Percentiles rank a stretch among this genome's conserved stretches.
phyloP scores from a whole-genome alignment of 768 basidiomycete genomes.

The Neoboletus brunneissimus region DNA sequence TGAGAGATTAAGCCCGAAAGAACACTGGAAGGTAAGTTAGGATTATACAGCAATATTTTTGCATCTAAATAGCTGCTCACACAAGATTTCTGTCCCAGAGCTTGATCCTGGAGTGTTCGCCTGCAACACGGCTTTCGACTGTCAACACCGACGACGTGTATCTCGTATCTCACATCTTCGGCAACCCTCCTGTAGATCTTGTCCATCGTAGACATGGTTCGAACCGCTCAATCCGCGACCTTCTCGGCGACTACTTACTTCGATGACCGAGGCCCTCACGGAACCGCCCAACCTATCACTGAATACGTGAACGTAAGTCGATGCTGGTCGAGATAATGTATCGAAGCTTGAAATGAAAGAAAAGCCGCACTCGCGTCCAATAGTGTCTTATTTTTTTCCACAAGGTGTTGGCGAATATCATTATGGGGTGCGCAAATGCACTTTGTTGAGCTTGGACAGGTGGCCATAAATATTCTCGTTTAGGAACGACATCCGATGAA shows the following conservation, averaged over 20 bases:
- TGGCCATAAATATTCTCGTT: slow-evolving; percentile 2
- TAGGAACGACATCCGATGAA: slow-evolving; percentile 99
- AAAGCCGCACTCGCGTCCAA: slow-evolving; percentile 50
- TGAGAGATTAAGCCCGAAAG: neutral
- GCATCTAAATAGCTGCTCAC: neutral
- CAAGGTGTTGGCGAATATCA: slow-evolving; percentile 93
- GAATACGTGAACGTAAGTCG: slow-evolving; percentile 68
- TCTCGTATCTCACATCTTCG: neutral
- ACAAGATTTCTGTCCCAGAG: neutral
- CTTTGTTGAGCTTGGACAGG: neutral
- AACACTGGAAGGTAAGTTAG: neutral
- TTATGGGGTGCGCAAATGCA: slow-evolving; percentile 71
- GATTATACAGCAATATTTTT: too few species aligned
- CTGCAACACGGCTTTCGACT: neutral
- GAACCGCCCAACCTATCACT: slow-evolving; percentile 75
- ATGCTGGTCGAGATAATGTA: neutral
- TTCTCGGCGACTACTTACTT: slow-evolving; percentile 78
- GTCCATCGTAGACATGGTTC: slow-evolving; percentile 31
- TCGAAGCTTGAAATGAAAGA: slow-evolving; percentile 19
- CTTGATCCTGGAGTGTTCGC: neutral
- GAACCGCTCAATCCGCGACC: slow-evolving; percentile 42
- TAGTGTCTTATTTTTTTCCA: slow-evolving; percentile 96
- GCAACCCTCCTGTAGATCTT: neutral
- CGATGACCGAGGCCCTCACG: slow-evolving; percentile 67
- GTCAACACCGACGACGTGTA: neutral